phyloP scores from a whole-genome alignment of 2,329 filamentous ascomycete species.

The Fusarium begoniae region DNA sequence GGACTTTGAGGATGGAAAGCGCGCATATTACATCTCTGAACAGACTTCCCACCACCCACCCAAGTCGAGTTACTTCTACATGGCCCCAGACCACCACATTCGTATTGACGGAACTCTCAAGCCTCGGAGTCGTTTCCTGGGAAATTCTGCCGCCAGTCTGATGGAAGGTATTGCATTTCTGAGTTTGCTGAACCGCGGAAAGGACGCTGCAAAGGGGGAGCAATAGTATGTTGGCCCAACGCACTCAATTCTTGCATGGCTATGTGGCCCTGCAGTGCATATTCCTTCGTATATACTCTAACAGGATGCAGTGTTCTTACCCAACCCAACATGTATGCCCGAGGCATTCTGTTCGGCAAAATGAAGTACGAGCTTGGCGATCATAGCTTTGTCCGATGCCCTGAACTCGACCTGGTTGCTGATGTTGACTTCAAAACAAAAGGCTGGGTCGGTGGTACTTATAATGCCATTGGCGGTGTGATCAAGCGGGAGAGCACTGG shows the following conservation, averaged over 20 bases:
- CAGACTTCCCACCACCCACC: constrained; percentile 98
- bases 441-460: constrained; percentile 94
- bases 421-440: constrained; percentile 99
- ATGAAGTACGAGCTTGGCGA: constrained; percentile 99
- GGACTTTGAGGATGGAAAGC: constrained; percentile 85
- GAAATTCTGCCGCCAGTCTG: constrained; percentile 95
- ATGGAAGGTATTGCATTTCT: constrained; percentile 97
- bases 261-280: not conserved
- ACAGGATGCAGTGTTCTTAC: constrained; percentile 76
- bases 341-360: constrained; percentile 96
- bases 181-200: constrained; percentile 80
- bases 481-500: constrained; percentile 91
- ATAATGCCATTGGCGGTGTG: constrained; percentile 92
- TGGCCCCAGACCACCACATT: constrained; percentile 92
- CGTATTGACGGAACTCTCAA: constrained; percentile 96
- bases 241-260: not conserved
- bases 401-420: constrained; percentile 84
- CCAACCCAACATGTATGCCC: constrained; percentile 98
- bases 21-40: constrained; percentile 95
- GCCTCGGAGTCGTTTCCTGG: constrained; percentile 92
- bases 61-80: constrained; percentile 99
- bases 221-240: constrained; percentile 75
- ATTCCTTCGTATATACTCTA: not conserved
- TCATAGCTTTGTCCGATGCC: constrained; percentile 91
- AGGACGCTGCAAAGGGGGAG: constrained; percentile 73